Conservation (phyloP, 2,329 filamentous ascomycete genomes). For the Colletotrichum cereale region DNA sequence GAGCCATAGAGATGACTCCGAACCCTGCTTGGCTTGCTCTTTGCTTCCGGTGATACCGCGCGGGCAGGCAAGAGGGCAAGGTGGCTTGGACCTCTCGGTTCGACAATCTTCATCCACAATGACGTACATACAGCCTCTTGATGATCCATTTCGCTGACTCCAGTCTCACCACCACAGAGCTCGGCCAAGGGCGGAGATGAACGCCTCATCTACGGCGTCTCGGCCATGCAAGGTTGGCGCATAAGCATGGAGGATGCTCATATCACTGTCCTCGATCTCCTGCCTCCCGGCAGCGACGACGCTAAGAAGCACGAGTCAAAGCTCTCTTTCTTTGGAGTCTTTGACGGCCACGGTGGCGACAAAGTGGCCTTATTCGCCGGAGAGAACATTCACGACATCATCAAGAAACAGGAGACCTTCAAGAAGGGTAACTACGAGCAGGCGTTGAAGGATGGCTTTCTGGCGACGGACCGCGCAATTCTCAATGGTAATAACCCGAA, state of each 20-base stretch:
- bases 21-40: conserved; percentile 16
- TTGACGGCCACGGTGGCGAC: conserved; percentile 96
- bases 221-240: conserved; percentile 99
- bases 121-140: conserved; percentile 24
- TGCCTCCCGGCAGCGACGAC: conserved; percentile 67
- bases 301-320: conserved; percentile 77
- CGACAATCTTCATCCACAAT: conserved; percentile 8
- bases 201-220: conserved; percentile 91
- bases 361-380: conserved; percentile 95
- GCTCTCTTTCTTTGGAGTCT: conserved; percentile 97
- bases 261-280: conserved; percentile 88
- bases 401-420: conserved; percentile 95
- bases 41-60: conserved; percentile 20
- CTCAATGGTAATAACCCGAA: conserved; percentile 80
- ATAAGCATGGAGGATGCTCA: conserved; percentile 99
- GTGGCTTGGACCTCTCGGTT: neutral
- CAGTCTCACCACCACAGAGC: conserved; percentile 65
- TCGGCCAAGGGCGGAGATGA: conserved; percentile 94
- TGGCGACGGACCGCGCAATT: conserved; percentile 96
- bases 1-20: neutral
- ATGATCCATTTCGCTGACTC: conserved; percentile 25
- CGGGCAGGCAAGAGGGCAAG: conserved; percentile 21
- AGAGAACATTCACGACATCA: conserved; percentile 92
- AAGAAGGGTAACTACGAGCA: conserved; percentile 92
- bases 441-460: conserved; percentile 95